Conservation (phyloP, 345 rosid genomes). For the Acer negundo region DNA sequence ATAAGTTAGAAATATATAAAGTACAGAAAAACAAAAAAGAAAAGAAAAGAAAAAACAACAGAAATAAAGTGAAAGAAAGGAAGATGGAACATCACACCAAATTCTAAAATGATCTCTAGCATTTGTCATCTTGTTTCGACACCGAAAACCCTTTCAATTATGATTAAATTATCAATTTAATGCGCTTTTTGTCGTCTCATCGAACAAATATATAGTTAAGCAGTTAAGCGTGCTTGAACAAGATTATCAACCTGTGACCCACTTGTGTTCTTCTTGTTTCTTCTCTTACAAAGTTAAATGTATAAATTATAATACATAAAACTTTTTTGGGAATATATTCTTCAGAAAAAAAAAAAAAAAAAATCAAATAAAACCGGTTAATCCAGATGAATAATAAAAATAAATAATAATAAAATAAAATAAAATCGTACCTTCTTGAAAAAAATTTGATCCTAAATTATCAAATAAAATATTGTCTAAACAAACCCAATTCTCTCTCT, state of each 20-base stretch:
- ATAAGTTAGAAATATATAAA: slow-evolving; percentile 1
- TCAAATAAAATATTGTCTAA: no score
- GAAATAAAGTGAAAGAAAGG: neutral
- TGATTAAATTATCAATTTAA: neutral
- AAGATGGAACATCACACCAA: slow-evolving; percentile 1
- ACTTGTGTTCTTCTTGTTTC: neutral
- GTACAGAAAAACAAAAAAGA: no score
- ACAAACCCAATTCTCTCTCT: neutral
- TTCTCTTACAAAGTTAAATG: neutral
- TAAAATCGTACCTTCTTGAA: no score
- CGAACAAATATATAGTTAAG: neutral
- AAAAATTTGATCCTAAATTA: no score
- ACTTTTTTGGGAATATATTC: neutral
- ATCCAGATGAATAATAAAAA: no score
- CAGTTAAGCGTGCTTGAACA: neutral
- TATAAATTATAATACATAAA: no score
- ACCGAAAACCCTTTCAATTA: neutral
- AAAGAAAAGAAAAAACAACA: neutral
- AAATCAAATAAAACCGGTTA: neutral
- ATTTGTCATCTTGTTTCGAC: slow-evolving; percentile 12
- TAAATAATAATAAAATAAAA: no score
- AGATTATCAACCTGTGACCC: neutral
- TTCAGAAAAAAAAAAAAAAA: neutral
- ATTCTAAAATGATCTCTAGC: neutral
- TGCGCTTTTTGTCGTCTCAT: neutral